phyloP scores from a whole-genome alignment of 1,284 basidiomycete species.

The Ustilago hordei region DNA sequence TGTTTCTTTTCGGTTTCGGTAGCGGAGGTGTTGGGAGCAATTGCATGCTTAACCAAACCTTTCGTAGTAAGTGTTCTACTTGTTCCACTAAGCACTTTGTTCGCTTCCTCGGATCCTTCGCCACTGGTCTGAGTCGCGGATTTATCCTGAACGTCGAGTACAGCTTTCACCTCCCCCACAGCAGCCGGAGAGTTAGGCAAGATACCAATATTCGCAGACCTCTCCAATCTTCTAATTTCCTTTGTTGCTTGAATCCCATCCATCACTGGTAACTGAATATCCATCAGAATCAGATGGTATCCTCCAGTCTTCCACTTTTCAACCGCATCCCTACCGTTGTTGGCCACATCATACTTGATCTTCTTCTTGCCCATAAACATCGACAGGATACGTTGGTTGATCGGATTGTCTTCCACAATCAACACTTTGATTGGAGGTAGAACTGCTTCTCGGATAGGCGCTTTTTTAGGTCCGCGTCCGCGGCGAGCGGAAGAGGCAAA shows the following conservation, averaged over 20 bases:
- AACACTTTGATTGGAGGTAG: constrained; percentile 68
- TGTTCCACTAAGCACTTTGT: constrained; percentile 2
- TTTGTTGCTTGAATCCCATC: constrained; percentile 97
- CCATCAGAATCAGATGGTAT: constrained; percentile 99
- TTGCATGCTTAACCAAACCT: constrained; percentile 27
- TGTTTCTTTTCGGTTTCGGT: constrained; percentile 11
- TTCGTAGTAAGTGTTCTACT: constrained; percentile 25
- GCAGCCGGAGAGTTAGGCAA: constrained; percentile 76
- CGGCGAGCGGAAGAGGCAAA: constrained; percentile 51
- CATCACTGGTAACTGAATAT: constrained; percentile 99
- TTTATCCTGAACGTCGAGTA: no score
- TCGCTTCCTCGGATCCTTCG: not conserved
- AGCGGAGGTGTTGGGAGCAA: constrained; percentile 4
- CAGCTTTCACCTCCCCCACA: constrained; percentile 19
- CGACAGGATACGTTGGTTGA: constrained; percentile 95
- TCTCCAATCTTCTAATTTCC: constrained; percentile 90
- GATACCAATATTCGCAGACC: constrained; percentile 76
- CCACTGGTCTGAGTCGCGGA: not conserved
- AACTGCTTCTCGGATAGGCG: constrained; percentile 59
- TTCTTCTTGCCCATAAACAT: constrained; percentile 96
- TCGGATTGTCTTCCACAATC: constrained; percentile 83
- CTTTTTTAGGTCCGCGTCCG: constrained; percentile 53
- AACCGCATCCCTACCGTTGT: constrained; percentile 94
- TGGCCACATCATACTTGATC: constrained; percentile 94
- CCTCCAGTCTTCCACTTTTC: constrained; percentile 93